Percentiles rank a stretch among this genome's conserved stretches.
These are phyloP conservation scores for Hordeum vulgare DNA, from an alignment of 176 grass and related monocot genomes.

Conservation along the genomic window DNA sequence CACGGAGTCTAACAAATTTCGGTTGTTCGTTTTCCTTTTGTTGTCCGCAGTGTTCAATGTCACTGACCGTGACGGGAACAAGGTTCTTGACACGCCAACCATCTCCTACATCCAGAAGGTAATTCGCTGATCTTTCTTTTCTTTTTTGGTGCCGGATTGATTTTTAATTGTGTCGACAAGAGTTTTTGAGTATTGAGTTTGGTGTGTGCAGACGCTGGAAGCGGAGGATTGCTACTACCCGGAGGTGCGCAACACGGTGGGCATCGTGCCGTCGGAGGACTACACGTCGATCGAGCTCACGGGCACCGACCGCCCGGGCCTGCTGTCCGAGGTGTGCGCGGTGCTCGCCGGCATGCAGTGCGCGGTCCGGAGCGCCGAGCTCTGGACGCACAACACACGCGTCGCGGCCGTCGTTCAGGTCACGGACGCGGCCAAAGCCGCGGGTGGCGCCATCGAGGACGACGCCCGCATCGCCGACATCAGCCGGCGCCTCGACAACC, in stretches of 20 bases:
- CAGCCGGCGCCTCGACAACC: conserved; percentile 43
- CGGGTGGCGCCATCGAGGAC: conserved; percentile 38
- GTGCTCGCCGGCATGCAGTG: conserved; percentile 52
- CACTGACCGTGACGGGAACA: conserved; percentile 60
- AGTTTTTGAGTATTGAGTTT: neutral
- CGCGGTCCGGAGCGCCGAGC: conserved; percentile 53
- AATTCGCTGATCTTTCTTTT: neutral
- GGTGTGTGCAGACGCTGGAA: conserved; percentile 48
- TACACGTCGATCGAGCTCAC: conserved; percentile 77
- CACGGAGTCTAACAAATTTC: neutral
- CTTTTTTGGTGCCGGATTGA: neutral
- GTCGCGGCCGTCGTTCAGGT: conserved; percentile 68
- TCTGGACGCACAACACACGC: conserved; percentile 88
- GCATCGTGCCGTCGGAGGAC: conserved; percentile 46
- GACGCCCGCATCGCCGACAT: conserved; percentile 30
- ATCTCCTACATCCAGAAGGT: conserved; percentile 75
- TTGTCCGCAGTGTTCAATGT: conserved; percentile 71
- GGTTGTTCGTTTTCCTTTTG: neutral
- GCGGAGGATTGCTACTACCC: conserved; percentile 62
- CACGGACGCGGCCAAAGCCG: conserved; percentile 29
- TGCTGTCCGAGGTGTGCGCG: conserved; percentile 80
- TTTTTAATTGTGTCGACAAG: neutral
- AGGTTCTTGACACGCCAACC: conserved; percentile 51
- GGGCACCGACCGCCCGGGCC: conserved; percentile 64
- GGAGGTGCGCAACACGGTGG: conserved; percentile 47